Evolutionary conservation across 2,329 filamentous ascomycete genomes (phyloP), one percentile per base, ranked within the genome.

Genomic region (Sporothrix pallida): DNA sequence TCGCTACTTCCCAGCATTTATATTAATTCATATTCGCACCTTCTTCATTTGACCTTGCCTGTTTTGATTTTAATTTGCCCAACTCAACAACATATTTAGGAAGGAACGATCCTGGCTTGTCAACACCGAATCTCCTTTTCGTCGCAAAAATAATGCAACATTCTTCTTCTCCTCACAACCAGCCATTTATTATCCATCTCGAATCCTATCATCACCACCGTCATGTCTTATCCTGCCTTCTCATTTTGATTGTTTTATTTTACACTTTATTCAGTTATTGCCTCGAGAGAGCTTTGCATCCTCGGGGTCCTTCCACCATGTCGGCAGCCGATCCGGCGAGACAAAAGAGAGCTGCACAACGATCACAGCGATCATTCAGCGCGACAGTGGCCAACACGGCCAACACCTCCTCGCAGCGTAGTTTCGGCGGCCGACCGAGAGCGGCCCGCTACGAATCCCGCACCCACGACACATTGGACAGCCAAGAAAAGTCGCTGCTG

Each of bases 401-500:
- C 60, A 44, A 12, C 48, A 26, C 26, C 8, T 13, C 17, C 23
- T 37, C 46, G 2, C 20, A 50, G 37, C 15, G 15, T 17, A 20
- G 23, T 31, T 31, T 37, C 31, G 31, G 31, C 31, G 26, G 1
- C 20, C 63, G 63, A 12, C n/a, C 44, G 3, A 48, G 65, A 52
- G 23, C 23, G 10, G 31, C 31, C 31, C 67, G 48, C 15, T 26
- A 9, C 23, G 23, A 52, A 10, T 37, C 42, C 31, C 65, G 60
- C 15, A 63, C 46, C 23, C 44, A 63, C 31, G 56, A 15, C 8
- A 67, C 72, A 1, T 8, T 12, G 10, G 65, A 23, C 44, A 44
- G 31, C 1, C 54, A 58, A 1, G 68, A 71, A 13, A 70, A 44
- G 23, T 67, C 58, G 3, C 10, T 76, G 54, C 44, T 78, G 2